phyloP scores from a whole-genome alignment of 2,329 filamentous ascomycete genomes.

The Aspergillus transmontanensis region DNA sequence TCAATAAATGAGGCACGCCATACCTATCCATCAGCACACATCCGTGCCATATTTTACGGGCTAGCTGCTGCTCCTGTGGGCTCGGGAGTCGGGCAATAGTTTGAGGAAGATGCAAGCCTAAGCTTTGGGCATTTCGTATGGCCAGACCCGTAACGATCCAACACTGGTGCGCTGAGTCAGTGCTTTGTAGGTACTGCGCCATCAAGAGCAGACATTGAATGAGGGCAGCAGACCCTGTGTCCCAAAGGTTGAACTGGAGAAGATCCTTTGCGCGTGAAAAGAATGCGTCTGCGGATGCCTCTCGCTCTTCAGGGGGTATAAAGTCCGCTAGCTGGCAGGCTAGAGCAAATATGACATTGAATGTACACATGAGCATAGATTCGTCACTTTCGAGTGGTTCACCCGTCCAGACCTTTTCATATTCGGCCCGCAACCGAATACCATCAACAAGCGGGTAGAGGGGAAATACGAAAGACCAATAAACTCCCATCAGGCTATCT shows the following conservation, averaged over 20 bases:
- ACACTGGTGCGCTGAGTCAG: conserved; percentile 50
- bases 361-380: conserved; percentile 46
- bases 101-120: conserved; percentile 50
- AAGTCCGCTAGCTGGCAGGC: conserved; percentile 49
- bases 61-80: conserved; percentile 32
- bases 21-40: conserved; percentile 43
- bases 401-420: conserved; percentile 46
- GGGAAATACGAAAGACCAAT: conserved; percentile 52
- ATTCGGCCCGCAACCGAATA: conserved; percentile 40
- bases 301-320: conserved; percentile 42
- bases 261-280: conserved; percentile 48
- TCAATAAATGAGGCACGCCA: background rate
- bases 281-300: conserved; percentile 45
- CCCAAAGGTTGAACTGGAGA: conserved; percentile 47
- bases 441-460: conserved; percentile 51
- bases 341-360: conserved; percentile 53
- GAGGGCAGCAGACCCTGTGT: conserved; percentile 46
- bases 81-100: conserved; percentile 32
- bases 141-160: conserved; percentile 54
- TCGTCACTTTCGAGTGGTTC: conserved; percentile 42
- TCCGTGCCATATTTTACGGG: conserved; percentile 38
- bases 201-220: conserved; percentile 53
- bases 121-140: conserved; percentile 50
- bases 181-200: conserved; percentile 54
- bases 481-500: conserved; percentile 49